phyloP scores from a whole-genome alignment of 495 filamentous ascomycete species.

The Aspergillus ellipticus region DNA sequence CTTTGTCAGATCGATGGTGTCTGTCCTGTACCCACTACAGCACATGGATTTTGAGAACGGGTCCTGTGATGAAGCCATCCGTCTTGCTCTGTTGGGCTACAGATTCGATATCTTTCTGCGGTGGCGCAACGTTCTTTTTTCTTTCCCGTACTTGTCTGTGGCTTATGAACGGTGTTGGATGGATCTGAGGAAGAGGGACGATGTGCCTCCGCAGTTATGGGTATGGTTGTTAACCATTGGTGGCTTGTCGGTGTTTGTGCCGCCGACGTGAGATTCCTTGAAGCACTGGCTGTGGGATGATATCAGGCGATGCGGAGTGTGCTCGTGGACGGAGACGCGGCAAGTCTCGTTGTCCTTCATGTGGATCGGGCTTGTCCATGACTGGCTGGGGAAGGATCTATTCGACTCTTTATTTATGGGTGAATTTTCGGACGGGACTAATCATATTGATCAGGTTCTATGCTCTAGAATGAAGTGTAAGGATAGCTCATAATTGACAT shows the following conservation, averaged over 20 bases:
- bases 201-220: slow-evolving; percentile 8
- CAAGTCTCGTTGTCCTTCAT: not conserved
- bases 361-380: not conserved
- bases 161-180: slow-evolving; percentile 14
- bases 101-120: slow-evolving; percentile 37
- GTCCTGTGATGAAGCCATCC: slow-evolving; percentile 32
- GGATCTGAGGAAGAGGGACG: not conserved
- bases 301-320: not conserved
- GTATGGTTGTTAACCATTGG: slow-evolving; percentile 39
- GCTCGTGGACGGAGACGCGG: not conserved
- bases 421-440: not conserved
- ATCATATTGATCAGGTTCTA: too few species aligned
- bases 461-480: too few species aligned
- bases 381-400: not conserved
- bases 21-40: slow-evolving; percentile 42
- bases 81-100: slow-evolving; percentile 38
- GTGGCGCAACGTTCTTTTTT: slow-evolving; percentile 23
- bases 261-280: not conserved
- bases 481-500: too few species aligned
- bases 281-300: not conserved
- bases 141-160: slow-evolving; percentile 24
- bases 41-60: slow-evolving; percentile 21
- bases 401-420: not conserved
- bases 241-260: slow-evolving; percentile 26
- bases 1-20: slow-evolving; percentile 34